phyloP scores from a whole-genome alignment of 257 asterid genomes.

The Voacanga thouarsii region DNA sequence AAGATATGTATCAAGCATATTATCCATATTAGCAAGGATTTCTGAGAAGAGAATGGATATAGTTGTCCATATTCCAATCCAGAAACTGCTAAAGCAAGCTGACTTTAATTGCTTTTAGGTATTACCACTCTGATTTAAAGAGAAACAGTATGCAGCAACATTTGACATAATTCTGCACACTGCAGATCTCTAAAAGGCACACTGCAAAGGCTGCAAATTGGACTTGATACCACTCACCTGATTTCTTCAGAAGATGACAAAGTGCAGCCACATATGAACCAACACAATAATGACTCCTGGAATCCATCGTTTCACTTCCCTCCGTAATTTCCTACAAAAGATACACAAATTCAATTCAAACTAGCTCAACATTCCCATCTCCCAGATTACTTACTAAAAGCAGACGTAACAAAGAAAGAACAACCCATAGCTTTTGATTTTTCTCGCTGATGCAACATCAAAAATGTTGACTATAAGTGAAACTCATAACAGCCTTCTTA shows the following conservation, averaged over 20 bases:
- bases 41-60: neutral
- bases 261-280: slow-evolving; percentile 65
- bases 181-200: neutral
- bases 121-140: neutral
- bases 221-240: slow-evolving; percentile 40
- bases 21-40: neutral
- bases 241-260: slow-evolving; percentile 58
- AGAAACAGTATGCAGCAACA: neutral
- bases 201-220: neutral
- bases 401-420: neutral
- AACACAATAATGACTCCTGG: slow-evolving; percentile 37
- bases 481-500: neutral
- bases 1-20: neutral
- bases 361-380: slow-evolving; percentile 11
- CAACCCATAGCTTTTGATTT: neutral
- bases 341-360: slow-evolving; percentile 3
- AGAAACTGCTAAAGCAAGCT: neutral
- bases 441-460: neutral
- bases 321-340: slow-evolving; percentile 41
- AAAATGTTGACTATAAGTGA: neutral
- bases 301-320: slow-evolving; percentile 33
- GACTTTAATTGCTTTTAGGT: neutral
- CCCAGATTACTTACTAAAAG: neutral
- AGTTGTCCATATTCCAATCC: neutral
- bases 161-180: neutral